Percentiles rank a stretch among this genome's conserved stretches.
Conservation (phyloP, 2,329 filamentous ascomycete genomes). For the Aureobasidium sp. region DNA sequence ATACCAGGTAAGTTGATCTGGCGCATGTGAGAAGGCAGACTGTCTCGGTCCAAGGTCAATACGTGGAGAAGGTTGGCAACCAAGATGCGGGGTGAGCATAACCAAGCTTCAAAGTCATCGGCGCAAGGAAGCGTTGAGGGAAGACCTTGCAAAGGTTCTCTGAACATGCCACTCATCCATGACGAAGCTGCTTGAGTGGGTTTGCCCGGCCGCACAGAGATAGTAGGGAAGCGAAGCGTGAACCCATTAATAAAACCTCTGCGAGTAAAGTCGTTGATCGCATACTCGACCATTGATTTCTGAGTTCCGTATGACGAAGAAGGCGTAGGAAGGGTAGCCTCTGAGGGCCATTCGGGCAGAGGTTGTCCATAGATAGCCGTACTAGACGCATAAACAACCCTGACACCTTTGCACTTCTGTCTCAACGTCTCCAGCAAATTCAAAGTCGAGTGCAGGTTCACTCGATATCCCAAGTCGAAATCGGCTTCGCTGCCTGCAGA, state of each 20-base stretch:
- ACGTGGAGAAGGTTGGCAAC: slow-evolving; percentile 48
- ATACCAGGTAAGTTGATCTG: slow-evolving; percentile 48
- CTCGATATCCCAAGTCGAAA: slow-evolving; percentile 42
- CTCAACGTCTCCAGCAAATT: slow-evolving; percentile 42
- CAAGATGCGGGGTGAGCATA: slow-evolving; percentile 47
- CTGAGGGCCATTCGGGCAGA: slow-evolving; percentile 32
- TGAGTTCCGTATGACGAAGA: slow-evolving; percentile 42
- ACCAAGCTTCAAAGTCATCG: slow-evolving; percentile 47
- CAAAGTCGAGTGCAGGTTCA: slow-evolving; percentile 42
- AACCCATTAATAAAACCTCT: slow-evolving; percentile 41
- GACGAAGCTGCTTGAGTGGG: slow-evolving; percentile 44
- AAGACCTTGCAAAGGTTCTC: slow-evolving; percentile 43
- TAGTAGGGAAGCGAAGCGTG: slow-evolving; percentile 41
- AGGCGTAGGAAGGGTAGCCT: slow-evolving; percentile 40
- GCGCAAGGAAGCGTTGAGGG: slow-evolving; percentile 44
- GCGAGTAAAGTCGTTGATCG: slow-evolving; percentile 45
- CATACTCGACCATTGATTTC: slow-evolving; percentile 42
- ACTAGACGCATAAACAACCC: slow-evolving; percentile 42
- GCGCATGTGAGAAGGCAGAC: slow-evolving; percentile 40
- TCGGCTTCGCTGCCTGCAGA: slow-evolving; percentile 44
- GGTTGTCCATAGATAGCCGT: slow-evolving; percentile 43
- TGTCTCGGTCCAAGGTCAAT: slow-evolving; percentile 40
- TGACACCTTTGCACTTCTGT: slow-evolving; percentile 35
- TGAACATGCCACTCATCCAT: slow-evolving; percentile 45
- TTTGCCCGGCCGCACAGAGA: slow-evolving; percentile 42